These are phyloP conservation scores for Blepharisma stoltei DNA, from an alignment of 73 alveolate genomes.

Conservation along the genomic window DNA sequence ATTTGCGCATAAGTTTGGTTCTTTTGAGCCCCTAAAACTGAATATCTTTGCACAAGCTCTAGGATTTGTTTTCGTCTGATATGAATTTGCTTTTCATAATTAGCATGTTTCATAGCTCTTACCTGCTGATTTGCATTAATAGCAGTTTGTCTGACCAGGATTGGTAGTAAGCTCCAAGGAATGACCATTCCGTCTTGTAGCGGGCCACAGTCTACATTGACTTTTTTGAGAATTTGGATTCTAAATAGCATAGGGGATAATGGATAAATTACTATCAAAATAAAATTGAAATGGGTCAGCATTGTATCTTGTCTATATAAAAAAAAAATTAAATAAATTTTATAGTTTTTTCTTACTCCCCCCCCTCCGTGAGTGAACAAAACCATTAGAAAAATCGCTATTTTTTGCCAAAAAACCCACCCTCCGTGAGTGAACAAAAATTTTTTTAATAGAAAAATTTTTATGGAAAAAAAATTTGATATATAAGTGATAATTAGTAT, in stretches of 20 bases:
- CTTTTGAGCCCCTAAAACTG: not conserved
- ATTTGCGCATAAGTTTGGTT: not conserved
- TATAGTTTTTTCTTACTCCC: too few species aligned
- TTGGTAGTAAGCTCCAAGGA: not conserved
- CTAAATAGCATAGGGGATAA: not conserved
- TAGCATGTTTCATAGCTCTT: not conserved
- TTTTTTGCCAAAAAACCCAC: too few species aligned
- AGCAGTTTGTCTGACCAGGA: conserved; percentile 9
- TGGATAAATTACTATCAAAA: conserved; percentile 16
- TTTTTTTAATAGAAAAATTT: too few species aligned
- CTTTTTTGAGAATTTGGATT: not conserved
- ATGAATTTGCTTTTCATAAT: not conserved
- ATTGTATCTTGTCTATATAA: conserved; percentile 22
- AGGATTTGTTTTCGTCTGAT: conserved; percentile 9
- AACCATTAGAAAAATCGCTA: too few species aligned
- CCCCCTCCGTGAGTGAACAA: too few species aligned
- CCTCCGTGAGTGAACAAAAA: too few species aligned
- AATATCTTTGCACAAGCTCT: not conserved
- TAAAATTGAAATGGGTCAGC: not conserved
- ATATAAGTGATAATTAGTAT: too few species aligned
- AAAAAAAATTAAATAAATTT: too few species aligned
- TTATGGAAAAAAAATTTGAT: too few species aligned
- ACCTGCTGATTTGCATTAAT: conserved; percentile 6
- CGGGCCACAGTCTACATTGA: conserved; percentile 7
- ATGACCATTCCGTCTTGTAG: conserved; percentile 21